A percentile compares a stretch with the other conserved stretches of the same genome.
Conservation (phyloP, 257 asterid genomes). For the Plectranthus barbatus region DNA sequence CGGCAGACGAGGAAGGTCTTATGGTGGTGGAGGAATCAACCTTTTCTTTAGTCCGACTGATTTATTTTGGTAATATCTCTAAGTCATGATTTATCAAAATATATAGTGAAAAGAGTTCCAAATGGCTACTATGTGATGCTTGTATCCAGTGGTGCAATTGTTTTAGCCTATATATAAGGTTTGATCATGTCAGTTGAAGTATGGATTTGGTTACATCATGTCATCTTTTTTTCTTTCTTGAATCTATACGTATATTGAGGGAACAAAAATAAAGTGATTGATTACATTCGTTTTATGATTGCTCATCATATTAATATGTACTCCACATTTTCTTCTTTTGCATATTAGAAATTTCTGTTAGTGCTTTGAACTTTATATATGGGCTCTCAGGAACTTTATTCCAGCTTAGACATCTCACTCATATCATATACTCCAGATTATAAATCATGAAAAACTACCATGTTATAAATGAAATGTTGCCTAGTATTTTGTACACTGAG, state of each 20-base stretch:
- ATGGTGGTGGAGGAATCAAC: constrained; percentile 45
- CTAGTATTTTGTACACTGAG: not conserved
- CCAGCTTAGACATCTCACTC: not conserved
- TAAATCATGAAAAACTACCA: not conserved
- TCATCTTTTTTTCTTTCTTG: not conserved
- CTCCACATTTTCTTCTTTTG: not conserved
- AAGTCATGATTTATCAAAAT: not conserved
- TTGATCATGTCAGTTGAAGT: not conserved
- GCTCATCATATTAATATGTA: not conserved
- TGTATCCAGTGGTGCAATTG: not conserved
- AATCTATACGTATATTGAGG: too few species aligned
- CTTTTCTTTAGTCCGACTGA: constrained; percentile 62
- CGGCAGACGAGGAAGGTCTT: constrained; percentile 83
- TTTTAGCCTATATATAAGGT: not conserved
- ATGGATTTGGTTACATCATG: not conserved
- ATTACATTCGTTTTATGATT: not conserved
- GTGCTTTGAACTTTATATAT: not conserved
- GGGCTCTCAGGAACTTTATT: not conserved
- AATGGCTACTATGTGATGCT: not conserved
- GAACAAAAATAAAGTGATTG: not conserved
- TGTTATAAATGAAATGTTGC: not conserved
- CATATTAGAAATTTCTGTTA: not conserved
- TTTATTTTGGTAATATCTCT: constrained; percentile 66
- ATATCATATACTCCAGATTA: not conserved
- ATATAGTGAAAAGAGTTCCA: not conserved